Conservation (phyloP, 2,329 filamentous ascomycete species). For the Epichloe sibirici region DNA sequence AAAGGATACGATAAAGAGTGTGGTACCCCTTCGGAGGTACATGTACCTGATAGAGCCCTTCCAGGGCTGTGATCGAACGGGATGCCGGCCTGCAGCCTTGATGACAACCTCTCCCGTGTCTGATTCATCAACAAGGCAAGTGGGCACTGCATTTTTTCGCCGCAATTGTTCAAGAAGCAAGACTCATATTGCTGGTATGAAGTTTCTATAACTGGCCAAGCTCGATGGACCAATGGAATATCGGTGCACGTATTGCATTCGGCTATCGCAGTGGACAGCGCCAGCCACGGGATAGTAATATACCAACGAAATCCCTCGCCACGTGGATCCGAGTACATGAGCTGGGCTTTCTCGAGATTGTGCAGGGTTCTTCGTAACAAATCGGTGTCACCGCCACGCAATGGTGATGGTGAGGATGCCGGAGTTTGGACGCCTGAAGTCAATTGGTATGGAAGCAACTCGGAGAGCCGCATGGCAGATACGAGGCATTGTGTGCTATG, state of each 20-base stretch:
- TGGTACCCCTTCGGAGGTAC: neutral
- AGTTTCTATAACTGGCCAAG: conserved; percentile 7
- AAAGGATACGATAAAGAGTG: neutral
- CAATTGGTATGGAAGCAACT: conserved; percentile 1
- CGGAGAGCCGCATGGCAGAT: conserved; percentile 3
- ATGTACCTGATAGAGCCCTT: neutral
- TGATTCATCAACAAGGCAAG: neutral
- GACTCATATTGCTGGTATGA: conserved; percentile 5
- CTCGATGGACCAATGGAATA: neutral
- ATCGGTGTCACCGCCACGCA: neutral
- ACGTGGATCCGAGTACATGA: conserved; percentile 8
- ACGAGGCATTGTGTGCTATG: conserved; percentile 9
- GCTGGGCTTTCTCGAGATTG: conserved; percentile 3
- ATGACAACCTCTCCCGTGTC: neutral
- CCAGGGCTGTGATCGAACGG: neutral
- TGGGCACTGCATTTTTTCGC: neutral
- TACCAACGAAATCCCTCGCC: conserved; percentile 8
- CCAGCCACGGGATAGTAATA: conserved; percentile 6
- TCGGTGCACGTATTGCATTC: conserved; percentile 8
- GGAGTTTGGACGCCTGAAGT: neutral
- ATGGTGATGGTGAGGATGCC: neutral
- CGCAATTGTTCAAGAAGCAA: neutral
- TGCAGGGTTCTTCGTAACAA: conserved; percentile 1
- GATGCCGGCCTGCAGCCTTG: neutral
- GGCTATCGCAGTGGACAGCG: conserved; percentile 6